Conservation (phyloP, 2,329 filamentous ascomycete genomes). For the Aspergillus thermomutatus region DNA sequence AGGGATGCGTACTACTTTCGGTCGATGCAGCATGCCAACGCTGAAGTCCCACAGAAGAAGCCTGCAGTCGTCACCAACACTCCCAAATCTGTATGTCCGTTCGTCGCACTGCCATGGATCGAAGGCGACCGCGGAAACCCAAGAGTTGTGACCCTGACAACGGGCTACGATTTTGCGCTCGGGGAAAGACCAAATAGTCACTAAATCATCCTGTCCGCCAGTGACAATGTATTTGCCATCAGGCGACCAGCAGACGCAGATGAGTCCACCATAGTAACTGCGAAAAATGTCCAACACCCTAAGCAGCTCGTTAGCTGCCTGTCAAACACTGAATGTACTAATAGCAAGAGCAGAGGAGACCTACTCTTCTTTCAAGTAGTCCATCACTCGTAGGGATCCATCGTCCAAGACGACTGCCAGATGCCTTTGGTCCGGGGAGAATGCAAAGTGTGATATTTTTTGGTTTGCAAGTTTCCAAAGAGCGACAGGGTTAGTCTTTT, state of each 20-base stretch:
- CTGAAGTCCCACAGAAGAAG: conserved; percentile 96
- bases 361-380: conserved; percentile 86
- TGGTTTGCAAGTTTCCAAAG: conserved; percentile 92
- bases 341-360: conserved; percentile 25
- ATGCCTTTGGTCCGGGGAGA: conserved; percentile 84
- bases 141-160: conserved; percentile 92
- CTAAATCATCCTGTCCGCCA: conserved; percentile 90
- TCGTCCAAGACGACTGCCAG: conserved; percentile 90
- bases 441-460: conserved; percentile 83
- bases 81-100: conserved; percentile 91
- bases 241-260: conserved; percentile 94
- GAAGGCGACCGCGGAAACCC: conserved; percentile 90
- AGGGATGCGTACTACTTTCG: conserved; percentile 66
- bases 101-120: conserved; percentile 97
- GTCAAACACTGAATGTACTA: not conserved
- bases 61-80: conserved; percentile 89
- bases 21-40: conserved; percentile 90
- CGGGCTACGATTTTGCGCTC: conserved; percentile 83
- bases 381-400: conserved; percentile 81
- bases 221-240: conserved; percentile 95
- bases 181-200: conserved; percentile 89
- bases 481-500: conserved; percentile 88
- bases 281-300: conserved; percentile 84
- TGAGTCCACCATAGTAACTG: conserved; percentile 89
- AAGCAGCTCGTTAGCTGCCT: conserved; percentile 4